These are phyloP conservation scores for Salix udensis DNA, from an alignment of 345 rosid genomes.

Conservation along the genomic window DNA sequence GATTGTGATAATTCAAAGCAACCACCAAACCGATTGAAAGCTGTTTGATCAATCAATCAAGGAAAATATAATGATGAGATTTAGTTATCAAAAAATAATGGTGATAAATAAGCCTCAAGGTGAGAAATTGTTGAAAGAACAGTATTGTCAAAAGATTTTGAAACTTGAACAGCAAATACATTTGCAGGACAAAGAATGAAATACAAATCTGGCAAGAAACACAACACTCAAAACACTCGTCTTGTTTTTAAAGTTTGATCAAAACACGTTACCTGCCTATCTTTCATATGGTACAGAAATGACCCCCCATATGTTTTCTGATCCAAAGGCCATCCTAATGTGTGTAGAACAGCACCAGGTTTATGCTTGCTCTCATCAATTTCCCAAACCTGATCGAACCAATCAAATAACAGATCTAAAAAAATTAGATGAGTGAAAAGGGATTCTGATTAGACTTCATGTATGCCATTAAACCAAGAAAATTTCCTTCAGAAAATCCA, in stretches of 20 bases:
- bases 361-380: conserved; percentile 76
- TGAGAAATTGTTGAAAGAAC: no score
- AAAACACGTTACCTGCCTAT: conserved; percentile 52
- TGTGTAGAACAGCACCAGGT: conserved; percentile 81
- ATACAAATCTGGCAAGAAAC: neutral
- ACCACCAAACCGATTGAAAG: conserved; percentile 84
- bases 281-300: conserved; percentile 91
- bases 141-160: no score
- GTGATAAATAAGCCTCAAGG: no score
- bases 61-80: neutral
- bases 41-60: conserved; percentile 45
- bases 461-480: neutral
- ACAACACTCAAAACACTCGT: neutral
- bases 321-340: conserved; percentile 95
- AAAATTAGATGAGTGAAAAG: no score
- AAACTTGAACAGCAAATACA: no score
- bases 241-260: no score
- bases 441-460: neutral
- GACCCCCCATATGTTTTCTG: conserved; percentile 89
- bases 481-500: neutral
- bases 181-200: neutral
- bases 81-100: neutral
- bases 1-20: conserved; percentile 82
- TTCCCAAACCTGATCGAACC: conserved; percentile 78
- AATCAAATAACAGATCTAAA: conserved; percentile 8